Conservation (phyloP, 306 rosid genomes). For the Rosa chinensis region DNA sequence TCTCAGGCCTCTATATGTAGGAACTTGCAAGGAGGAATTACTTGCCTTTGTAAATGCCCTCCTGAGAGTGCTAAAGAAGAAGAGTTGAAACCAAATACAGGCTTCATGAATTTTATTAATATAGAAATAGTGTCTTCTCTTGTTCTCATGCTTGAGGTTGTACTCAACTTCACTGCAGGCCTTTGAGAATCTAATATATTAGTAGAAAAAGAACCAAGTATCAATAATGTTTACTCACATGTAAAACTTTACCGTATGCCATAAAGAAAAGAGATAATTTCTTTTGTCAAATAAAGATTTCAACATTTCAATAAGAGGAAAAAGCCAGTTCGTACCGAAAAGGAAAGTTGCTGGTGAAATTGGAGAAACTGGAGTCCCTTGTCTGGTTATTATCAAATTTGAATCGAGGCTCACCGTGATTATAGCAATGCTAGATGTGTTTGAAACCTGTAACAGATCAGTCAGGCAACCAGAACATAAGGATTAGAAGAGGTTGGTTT, state of each 20-base stretch:
- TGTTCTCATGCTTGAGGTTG: slow-evolving; percentile 63
- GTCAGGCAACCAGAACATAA: slow-evolving; percentile 4
- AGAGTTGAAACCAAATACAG: slow-evolving; percentile 78
- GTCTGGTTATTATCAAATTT: slow-evolving; percentile 62
- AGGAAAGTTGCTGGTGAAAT: slow-evolving; percentile 71
- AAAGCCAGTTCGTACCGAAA: slow-evolving; percentile 51
- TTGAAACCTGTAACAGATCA: slow-evolving; percentile 50
- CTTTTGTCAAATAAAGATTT: not conserved
- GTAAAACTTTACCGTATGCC: not conserved
- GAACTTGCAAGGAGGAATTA: slow-evolving; percentile 18
- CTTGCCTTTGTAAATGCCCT: slow-evolving; percentile 69
- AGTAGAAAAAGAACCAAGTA: not conserved
- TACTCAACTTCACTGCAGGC: slow-evolving; percentile 76
- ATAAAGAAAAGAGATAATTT: not conserved
- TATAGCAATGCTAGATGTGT: slow-evolving; percentile 55
- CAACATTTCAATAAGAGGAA: not conserved
- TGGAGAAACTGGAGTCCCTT: slow-evolving; percentile 74
- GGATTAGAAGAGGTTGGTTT: slow-evolving; percentile 28
- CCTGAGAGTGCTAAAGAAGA: slow-evolving; percentile 70
- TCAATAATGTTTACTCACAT: not conserved
- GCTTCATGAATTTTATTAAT: slow-evolving; percentile 58
- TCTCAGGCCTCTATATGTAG: not conserved
- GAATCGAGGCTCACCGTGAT: slow-evolving; percentile 60
- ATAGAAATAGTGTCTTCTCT: slow-evolving; percentile 56
- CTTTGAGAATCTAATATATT: slow-evolving; percentile 60